Base-by-base conservation (phyloP, 2,329 filamentous ascomycete species). In the Curvularia sp. region DNA sequence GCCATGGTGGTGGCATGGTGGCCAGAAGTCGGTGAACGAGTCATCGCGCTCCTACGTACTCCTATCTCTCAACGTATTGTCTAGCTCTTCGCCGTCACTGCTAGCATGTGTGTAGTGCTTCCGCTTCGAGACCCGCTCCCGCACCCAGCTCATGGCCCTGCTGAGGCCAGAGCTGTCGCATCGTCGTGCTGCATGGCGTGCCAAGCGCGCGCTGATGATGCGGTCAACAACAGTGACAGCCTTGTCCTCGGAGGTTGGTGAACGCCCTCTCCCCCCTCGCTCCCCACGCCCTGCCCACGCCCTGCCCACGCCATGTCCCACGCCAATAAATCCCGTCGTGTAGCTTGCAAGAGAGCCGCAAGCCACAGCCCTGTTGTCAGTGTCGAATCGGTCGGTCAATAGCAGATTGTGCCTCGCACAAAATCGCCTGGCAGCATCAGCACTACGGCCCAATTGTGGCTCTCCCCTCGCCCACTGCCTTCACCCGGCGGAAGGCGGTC, bases 361-460 rank as follows among this genome's bases (percentile, higher is more conserved):
- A 41, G 34, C 49, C 54, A 56, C 54, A 34, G 25, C 47, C 23
- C 23, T 52, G 27, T 5, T 30, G 38, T 28, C 49, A 51, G 30
- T 36, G n/a, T 43, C 5, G 13, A 30, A 34, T 51, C 39, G 3
- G 23, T 45, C 43, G 27, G 13, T 32, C 46, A 27, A 36, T 23
- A 36, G 19, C 46, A 25, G 46, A 41, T 56, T 56, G 38, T 54
- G 45, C 45, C 54, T 15, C 50, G 55, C 55, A 58, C 55, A 58
- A 54, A 49, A 27, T 58, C 55, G 55, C 55, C 55, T 15, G 30
- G 18, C 19, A 49, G 46, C 55, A 57, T 46, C 41, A 36, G 45
- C 55, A 54, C 45, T 58, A 58, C n/a, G 55, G 55, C 50, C 38
- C 34, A 49, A 58, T 54, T 54, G 55, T 58, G 55, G 55, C 51